Percentiles rank a stretch among this genome's conserved stretches.
Conservation (phyloP, 1,284 basidiomycete genomes). For the Rugosomyces carneus region DNA sequence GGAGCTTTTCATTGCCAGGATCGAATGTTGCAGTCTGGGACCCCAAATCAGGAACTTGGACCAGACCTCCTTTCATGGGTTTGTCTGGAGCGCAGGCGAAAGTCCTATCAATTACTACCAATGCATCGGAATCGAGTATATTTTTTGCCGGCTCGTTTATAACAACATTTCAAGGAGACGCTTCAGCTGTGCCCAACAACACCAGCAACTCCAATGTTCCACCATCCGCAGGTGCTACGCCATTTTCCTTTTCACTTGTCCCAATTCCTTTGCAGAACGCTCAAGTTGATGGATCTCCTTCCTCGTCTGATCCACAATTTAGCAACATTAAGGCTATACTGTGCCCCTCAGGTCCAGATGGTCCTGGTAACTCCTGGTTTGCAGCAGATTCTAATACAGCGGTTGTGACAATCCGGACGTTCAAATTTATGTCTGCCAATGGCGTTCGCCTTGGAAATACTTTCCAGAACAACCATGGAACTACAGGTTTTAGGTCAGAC, state of each 20-base stretch:
- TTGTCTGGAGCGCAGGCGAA: constrained; percentile 64
- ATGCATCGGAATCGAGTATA: constrained; percentile 66
- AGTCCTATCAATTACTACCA: constrained; percentile 75
- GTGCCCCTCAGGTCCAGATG: constrained; percentile 79
- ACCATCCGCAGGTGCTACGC: constrained; percentile 71
- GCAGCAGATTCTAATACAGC: constrained; percentile 66
- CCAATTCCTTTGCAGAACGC: constrained; percentile 73
- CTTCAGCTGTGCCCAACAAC: constrained; percentile 45
- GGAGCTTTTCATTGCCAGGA: constrained; percentile 68
- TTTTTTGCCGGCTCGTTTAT: constrained; percentile 88
- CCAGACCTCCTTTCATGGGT: constrained; percentile 76
- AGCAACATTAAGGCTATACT: constrained; percentile 70
- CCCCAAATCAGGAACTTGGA: constrained; percentile 59
- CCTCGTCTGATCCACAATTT: constrained; percentile 60
- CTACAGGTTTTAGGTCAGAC: constrained; percentile 77
- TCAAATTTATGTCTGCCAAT: constrained; percentile 63
- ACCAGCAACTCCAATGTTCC: constrained; percentile 75
- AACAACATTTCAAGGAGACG: constrained; percentile 61
- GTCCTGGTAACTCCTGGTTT: constrained; percentile 81
- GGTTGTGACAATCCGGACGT: constrained; percentile 72
- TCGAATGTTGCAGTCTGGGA: constrained; percentile 82
- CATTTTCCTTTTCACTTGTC: constrained; percentile 86
- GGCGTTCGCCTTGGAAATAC: constrained; percentile 92
- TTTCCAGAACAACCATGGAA: constrained; percentile 73
- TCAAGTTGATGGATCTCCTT: constrained; percentile 67